Evolutionary conservation across 108 stramenopile genomes (phyloP), one percentile per base, ranked within the genome.

Genomic region (Schizochytrium sp.): DNA sequence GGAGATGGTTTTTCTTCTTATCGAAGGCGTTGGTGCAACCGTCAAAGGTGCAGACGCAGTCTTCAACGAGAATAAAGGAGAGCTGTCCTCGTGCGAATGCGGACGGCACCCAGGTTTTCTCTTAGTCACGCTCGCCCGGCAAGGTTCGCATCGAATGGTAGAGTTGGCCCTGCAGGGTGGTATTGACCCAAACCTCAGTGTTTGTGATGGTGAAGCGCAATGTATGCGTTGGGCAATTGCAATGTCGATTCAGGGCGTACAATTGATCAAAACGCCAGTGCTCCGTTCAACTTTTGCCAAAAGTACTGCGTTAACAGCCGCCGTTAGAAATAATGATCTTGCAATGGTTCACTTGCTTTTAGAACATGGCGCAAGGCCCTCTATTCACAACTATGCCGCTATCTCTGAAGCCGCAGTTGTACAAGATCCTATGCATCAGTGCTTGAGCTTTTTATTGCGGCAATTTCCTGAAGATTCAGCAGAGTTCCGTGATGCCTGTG

Each of bases 131-230:
- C 53, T 83, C 50, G 40, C 53, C 50, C 47, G 76, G n/a, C 76
- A 83, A 28, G 13, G 50, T 40, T 17, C 76, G 76, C 50, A 83
- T 10, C 28, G 40, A 10, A 46, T 83, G 47, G 53, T 83, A 47
- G 76, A 83, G 45, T 53, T 83, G 38, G 76, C 76, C n/a, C 76
- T 83, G 3, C 10, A 83, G 15, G 44, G 64, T 15, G 76, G 53
- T n/a, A 47, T 83, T 40, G 47, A 49, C 28, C 50, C 53, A n/a
- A 55, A 83, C 76, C n/a, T 53, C 5, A 55, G 47, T 53, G 53
- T 83, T 53, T 83, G 76, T 53, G 76, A 83, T 53, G 76, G 76
- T n/a, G 76, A 83, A 38, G 53, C 76, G n/a, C 8, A 55, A 53
- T 55, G 55, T 38, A 83, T 83, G 76, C 28, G 5, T 47, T 83